Evolutionary conservation across 2,329 filamentous ascomycete genomes (phyloP).

Genomic region (Sporothrix variecibatus): DNA sequence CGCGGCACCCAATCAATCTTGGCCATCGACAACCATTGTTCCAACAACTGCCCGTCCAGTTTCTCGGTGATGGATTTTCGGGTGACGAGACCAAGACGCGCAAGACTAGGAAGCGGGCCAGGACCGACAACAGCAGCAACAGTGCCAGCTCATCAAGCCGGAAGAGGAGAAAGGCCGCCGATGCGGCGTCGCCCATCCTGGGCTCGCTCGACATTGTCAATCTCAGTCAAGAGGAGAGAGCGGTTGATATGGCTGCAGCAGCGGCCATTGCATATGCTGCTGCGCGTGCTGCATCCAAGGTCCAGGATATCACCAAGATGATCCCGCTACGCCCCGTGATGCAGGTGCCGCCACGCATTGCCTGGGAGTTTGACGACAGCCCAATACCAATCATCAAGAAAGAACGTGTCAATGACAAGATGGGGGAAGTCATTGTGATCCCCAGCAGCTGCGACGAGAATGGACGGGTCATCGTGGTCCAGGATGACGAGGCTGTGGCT

Average conservation of each 20-base stretch:
- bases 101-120: not conserved
- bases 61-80: constrained; percentile 30
- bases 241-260: not conserved
- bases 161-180: constrained; percentile 10
- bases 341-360: not conserved
- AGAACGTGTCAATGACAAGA: no score
- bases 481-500: not conserved
- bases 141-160: constrained; percentile 4
- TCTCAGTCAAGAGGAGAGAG: constrained; percentile 19
- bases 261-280: not conserved
- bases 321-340: constrained; percentile 17
- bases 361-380: not conserved
- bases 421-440: not conserved
- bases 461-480: not conserved
- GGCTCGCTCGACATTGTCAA: constrained; percentile 26
- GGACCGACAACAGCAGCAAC: constrained; percentile 9
- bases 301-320: not conserved
- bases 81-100: constrained; percentile 26
- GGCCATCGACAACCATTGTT: not conserved
- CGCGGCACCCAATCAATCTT: not conserved
- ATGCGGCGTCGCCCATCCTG: constrained; percentile 17
- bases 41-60: not conserved
- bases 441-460: not conserved
- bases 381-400: not conserved
- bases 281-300: not conserved